Conservation (phyloP, 257 asterid genomes). For the Solanum chilense region DNA sequence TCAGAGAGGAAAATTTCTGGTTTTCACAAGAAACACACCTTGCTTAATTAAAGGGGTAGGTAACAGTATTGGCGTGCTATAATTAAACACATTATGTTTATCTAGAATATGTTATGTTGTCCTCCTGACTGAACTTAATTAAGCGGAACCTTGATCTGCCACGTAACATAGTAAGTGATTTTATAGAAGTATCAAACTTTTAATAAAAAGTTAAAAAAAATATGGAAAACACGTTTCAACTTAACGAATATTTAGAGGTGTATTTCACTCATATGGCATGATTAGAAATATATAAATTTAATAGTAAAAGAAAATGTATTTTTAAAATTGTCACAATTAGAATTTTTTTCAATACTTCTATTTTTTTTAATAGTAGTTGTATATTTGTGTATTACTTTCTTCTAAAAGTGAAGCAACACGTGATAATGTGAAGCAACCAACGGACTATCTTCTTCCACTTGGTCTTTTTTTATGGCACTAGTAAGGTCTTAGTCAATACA, state of each 20-base stretch:
- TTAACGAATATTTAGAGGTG: too few relatives aligned
- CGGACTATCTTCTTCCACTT: background rate
- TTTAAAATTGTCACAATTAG: rapidly evolving
- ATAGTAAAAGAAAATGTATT: too few relatives aligned
- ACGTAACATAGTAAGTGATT: too few relatives aligned
- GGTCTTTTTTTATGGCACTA: too few relatives aligned
- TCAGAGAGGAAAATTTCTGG: background rate
- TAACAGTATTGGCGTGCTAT: background rate
- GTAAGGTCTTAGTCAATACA: background rate
- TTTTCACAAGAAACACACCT: background rate
- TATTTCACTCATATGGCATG: background rate
- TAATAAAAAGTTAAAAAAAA: too few relatives aligned
- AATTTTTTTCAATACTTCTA: too few relatives aligned
- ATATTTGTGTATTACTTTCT: too few relatives aligned
- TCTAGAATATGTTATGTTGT: background rate
- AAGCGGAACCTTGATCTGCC: rapidly evolving
- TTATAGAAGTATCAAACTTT: rapidly evolving
- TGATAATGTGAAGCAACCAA: background rate
- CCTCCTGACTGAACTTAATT: background rate
- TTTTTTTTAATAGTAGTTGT: background rate
- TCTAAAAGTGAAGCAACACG: background rate
- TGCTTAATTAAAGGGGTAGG: background rate
- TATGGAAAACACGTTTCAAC: too few relatives aligned
- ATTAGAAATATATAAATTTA: too few relatives aligned
- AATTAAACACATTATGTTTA: background rate